phyloP scores from a whole-genome alignment of 1,284 basidiomycete species.

The Neolentinus lepideus region DNA sequence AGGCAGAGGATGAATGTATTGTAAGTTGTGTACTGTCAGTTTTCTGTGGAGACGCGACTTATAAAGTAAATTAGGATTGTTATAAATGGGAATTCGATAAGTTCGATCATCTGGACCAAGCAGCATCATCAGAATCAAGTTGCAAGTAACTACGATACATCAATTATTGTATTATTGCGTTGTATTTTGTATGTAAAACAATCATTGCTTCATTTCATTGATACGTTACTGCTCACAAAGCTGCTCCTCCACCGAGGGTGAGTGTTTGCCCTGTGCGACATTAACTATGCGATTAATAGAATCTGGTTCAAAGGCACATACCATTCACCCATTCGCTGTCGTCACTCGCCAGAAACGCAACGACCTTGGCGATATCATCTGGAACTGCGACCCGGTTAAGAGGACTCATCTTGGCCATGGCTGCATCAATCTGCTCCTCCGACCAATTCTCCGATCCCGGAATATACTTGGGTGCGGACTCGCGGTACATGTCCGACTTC shows the following conservation, averaged over 20 bases:
- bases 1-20: constrained; percentile 32
- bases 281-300: constrained; percentile 24
- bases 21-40: constrained; percentile 26
- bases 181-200: neutral
- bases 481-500: constrained; percentile 44
- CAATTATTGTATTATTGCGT: neutral
- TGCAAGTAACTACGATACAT: neutral
- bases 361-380: constrained; percentile 47
- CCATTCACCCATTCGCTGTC: constrained; percentile 52
- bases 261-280: neutral
- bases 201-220: neutral
- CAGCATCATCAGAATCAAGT: neutral
- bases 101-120: constrained; percentile 20
- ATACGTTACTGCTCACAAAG: neutral
- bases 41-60: neutral
- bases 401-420: constrained; percentile 37
- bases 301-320: constrained; percentile 45
- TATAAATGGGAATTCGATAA: constrained; percentile 62
- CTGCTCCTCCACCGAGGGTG: neutral
- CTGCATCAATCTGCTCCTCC: constrained; percentile 35
- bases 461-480: neutral
- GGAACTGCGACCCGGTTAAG: constrained; percentile 38
- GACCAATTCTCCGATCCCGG: constrained; percentile 28
- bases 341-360: constrained; percentile 43
- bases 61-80: constrained; percentile 42